Evolutionary conservation across 768 basidiomycete species (phyloP), one percentile per base, ranked within the genome.

Genomic region (Antrodiella citrinella): DNA sequence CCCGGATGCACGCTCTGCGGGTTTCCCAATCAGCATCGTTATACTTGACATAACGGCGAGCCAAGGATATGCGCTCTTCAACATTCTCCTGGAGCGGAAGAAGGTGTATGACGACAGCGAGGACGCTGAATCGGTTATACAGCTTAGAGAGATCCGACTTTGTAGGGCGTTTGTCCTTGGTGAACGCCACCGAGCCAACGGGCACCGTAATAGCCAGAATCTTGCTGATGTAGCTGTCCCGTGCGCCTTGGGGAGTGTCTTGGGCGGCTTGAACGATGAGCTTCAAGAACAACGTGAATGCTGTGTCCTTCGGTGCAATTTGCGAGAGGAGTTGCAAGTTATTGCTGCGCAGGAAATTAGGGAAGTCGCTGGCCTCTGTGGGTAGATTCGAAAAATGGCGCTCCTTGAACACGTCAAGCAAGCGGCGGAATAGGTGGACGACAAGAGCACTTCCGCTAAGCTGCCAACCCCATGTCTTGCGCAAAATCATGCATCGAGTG

Each of bases 211-310:
- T 71, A 5, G 85, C 80, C 39, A 91, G 66, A 7, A 94, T 67
- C 57, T 91, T 86, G 60, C 79, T 82, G 60, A 75, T 67, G 54
- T 35, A 35, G 48, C 64, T 61, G 56, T 65, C 62, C 20, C 49
- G 44, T 19, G 62, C 60, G 19, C 59, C 59, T 26, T 65, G 62
- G 2, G 50, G 57, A 20, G 67, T 55, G 51, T 69, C 67, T 11
- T 71, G 65, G 1, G 71, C 72, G 0, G 84, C 82, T 42, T 79
- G 78, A n/a, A 84, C 77, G 26, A 93, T 72, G 49, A 96, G 72
- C 62, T 92, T 91, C 42, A 95, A 71, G 60, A 92, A 88, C 4
- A 88, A 62, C n/a, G 78, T 74, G 59, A 86, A 93, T 1, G 86
- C 78, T 1, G 85, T 80, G 57, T 95, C 93, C 15, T 65, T 63